phyloP scores from a whole-genome alignment of 305 asterid genomes.

The Fraxinus nigra region DNA sequence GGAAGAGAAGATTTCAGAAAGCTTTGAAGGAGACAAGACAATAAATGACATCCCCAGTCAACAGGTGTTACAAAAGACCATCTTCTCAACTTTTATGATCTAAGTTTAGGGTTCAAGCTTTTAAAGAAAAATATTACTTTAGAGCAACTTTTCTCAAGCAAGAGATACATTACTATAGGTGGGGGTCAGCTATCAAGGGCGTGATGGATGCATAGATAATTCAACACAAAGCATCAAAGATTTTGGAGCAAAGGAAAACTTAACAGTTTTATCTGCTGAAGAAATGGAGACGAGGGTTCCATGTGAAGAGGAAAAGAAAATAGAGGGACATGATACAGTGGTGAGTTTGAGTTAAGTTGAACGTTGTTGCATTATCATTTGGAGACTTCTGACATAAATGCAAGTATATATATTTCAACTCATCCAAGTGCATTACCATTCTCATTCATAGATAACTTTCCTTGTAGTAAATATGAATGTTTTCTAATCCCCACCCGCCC shows the following conservation, averaged over 20 bases:
- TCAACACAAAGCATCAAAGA: conserved; percentile 9
- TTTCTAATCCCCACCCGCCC: not conserved
- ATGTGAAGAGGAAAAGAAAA: conserved; percentile 14
- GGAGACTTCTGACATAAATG: not conserved
- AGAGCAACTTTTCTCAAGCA: not conserved
- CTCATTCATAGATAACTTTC: not conserved
- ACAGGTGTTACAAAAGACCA: conserved; percentile 14
- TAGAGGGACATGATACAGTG: conserved; percentile 14
- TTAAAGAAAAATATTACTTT: not conserved
- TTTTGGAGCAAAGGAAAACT: not conserved
- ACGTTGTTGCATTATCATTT: not conserved
- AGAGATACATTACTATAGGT: not conserved
- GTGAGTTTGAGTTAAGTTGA: conserved; percentile 6
- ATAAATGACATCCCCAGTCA: conserved; percentile 3
- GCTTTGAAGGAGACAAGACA: conserved; percentile 12
- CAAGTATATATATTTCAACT: not conserved
- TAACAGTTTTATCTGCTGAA: conserved; percentile 7
- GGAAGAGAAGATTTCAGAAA: conserved; percentile 4
- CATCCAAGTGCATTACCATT: not conserved
- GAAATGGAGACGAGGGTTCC: conserved; percentile 1
- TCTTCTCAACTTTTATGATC: not conserved
- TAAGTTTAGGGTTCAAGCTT: not conserved
- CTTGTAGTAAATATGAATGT: not conserved
- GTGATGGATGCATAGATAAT: not conserved
- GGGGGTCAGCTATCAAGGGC: conserved; percentile 2